Percentiles rank a stretch among this genome's conserved stretches.
These are phyloP conservation scores for Scheffersomyces parashehatae DNA, from an alignment of 1,139 yeast genomes.

Conservation along the genomic window DNA sequence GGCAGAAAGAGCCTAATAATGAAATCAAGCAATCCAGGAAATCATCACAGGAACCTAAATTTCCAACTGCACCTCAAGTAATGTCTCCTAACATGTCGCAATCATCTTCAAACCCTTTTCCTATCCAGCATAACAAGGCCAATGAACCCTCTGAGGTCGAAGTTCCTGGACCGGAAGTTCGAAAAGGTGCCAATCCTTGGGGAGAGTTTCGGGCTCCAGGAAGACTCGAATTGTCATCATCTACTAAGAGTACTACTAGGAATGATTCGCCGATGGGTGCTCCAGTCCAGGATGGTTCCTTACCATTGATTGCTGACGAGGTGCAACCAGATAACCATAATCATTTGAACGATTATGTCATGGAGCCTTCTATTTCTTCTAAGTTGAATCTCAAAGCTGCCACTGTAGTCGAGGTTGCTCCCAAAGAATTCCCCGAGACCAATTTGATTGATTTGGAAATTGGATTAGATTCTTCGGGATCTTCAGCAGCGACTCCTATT, in stretches of 20 bases:
- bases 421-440: not conserved
- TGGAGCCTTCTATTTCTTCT: not conserved
- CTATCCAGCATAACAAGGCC: not conserved
- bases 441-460: conserved; percentile 44
- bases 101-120: conserved; percentile 2
- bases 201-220: conserved; percentile 13
- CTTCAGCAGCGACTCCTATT: conserved; percentile 26
- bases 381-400: not conserved
- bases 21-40: not conserved
- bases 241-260: not conserved
- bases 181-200: conserved; percentile 23
- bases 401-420: too few species aligned
- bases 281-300: too few species aligned
- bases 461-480: conserved; percentile 35
- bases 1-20: not conserved
- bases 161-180: not conserved
- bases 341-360: too few species aligned
- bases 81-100: too few species aligned
- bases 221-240: too few species aligned
- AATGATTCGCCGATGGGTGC: conserved; percentile 3
- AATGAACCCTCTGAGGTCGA: too few species aligned
- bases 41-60: too few species aligned
- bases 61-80: too few species aligned
- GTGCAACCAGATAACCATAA: too few species aligned
- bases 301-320: too few species aligned